Base-by-base conservation (phyloP, 169 alveolate genomes). In the Cyclospora cayetanensis region DNA sequence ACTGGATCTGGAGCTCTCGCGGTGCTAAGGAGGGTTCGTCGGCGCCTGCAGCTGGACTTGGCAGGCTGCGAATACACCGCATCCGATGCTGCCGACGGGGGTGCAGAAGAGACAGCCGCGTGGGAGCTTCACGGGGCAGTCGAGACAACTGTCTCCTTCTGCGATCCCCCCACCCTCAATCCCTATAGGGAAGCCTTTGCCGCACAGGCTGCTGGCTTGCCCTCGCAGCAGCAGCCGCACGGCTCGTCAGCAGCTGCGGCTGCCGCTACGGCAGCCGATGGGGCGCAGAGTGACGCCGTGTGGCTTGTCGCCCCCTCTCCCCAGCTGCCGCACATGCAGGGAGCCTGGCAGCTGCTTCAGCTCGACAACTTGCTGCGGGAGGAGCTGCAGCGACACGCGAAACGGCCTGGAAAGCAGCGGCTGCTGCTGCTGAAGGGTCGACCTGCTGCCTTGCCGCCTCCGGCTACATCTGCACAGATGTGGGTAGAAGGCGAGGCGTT, bases 11-110 rank as follows among this genome's bases (percentile, higher is more conserved):
- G 88, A 29, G 35, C 88, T 15, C 72, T 77, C 15, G 88, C 88
- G 12, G 88, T 77, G 70, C 88, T 77, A 70, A 66, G 88, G 72
- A 66, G 88, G 20, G 88, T 77, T 43, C 72, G 46, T 46, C 88
- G 88, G 25, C 43, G 46, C 29, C 39, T 77, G 70, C 88, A 4
- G 66, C 29, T 77, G 31, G 88, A 77, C 39, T 18, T 29, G 11
- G 41, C 88, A 37, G 50, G 50, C 37, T 77, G 88, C 35, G 42
- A 66, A n/a, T 77, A 77, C 88, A 77, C 72, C 66, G 34, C 43
- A 77, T 66, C 52, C 31, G 72, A n/a, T 27, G 42, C 46, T 0
- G 39, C 18, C n/a, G 27, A 12, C 12, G 72, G 27, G 9, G 88
- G 72, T 42, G 88, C 70, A 29, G 88, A 42, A 35, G 50, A 27